Evolutionary conservation across 169 alveolate genomes (phyloP), one percentile per base, ranked within the genome.

Genomic region (Cryptosporidium ubiquitum): DNA sequence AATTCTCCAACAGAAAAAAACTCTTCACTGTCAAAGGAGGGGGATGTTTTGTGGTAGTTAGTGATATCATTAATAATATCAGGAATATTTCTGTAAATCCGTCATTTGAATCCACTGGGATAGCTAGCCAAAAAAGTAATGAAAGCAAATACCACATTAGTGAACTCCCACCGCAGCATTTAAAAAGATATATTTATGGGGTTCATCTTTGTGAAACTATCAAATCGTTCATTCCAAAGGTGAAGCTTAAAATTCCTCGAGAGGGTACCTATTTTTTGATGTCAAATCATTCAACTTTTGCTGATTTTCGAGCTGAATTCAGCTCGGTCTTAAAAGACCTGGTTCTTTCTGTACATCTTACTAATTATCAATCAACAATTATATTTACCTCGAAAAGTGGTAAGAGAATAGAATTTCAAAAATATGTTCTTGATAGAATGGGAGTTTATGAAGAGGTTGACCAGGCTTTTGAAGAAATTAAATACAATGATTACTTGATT

Each of bases 1-100:
- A 79, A 33, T 79, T 61, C 39, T 47, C 44, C 40, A 29, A 42
- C 29, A 64, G 49, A 39, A 49, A 64, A 29, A 79, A 61, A 29
- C 20, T 61, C 3, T 79, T 79, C 31, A 79, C 68, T 9, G 61
- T 79, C 52, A 64, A 58, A 40, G 89, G 89, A 60, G 89, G 89
- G 5, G 89, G 89, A 0, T 79, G 89, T n/a, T 79, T 79, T 40
- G 58, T 79, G 9, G 23, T 33, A 16, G 69, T 79, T 6, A 79
- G 52, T 26, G 61, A 79, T 42, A 26, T 26, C 18, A 55, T 55
- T 55, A 20, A 37, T 29, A 31, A 26, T 0, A 10, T 1, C 14
- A 37, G 31, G 14, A 31, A 0, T 47, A 29, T 6, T 16, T 16
- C 52, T 33, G 18, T 5, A 1, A 3, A 35, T 31, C 23, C 5